Evolutionary conservation across 257 asterid genomes (phyloP).

Genomic region (Salvia miltiorrhiza): DNA sequence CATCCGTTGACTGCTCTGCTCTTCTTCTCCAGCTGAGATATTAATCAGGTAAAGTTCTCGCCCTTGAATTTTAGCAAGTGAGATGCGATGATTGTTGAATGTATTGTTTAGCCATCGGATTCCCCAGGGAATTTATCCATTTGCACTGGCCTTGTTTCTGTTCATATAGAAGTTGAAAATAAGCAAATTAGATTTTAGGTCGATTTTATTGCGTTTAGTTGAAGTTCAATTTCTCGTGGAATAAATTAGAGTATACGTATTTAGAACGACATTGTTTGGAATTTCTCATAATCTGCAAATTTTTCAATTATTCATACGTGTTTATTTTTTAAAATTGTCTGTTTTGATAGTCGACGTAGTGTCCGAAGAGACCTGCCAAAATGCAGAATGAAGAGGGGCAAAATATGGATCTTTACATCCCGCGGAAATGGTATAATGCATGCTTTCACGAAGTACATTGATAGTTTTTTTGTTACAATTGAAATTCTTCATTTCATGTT

Average conservation of each 20-base stretch:
- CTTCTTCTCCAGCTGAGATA: slow-evolving; percentile 10
- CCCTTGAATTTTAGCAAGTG: background rate
- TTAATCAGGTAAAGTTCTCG: slow-evolving; percentile 8
- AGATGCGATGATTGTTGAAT: background rate
- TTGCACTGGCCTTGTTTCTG: background rate
- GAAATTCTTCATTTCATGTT: background rate
- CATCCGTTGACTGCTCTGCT: slow-evolving; percentile 1
- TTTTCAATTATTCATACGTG: background rate
- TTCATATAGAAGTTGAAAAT: background rate
- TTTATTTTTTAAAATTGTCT: background rate
- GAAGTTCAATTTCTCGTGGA: background rate
- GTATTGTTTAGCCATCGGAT: background rate
- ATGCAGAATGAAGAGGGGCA: slow-evolving; percentile 84
- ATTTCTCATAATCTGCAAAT: background rate
- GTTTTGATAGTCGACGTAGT: background rate
- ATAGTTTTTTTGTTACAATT: background rate
- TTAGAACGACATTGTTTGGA: background rate
- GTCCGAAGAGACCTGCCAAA: slow-evolving; percentile 28
- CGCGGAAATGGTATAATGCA: slow-evolving; percentile 57
- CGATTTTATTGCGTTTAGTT: background rate
- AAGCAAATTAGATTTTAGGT: background rate
- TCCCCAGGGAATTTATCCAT: background rate
- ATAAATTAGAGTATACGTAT: background rate
- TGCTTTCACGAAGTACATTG: background rate
- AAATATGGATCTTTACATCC: slow-evolving; percentile 74